Conservation (phyloP, 345 rosid species). For the Brassica juncea region DNA sequence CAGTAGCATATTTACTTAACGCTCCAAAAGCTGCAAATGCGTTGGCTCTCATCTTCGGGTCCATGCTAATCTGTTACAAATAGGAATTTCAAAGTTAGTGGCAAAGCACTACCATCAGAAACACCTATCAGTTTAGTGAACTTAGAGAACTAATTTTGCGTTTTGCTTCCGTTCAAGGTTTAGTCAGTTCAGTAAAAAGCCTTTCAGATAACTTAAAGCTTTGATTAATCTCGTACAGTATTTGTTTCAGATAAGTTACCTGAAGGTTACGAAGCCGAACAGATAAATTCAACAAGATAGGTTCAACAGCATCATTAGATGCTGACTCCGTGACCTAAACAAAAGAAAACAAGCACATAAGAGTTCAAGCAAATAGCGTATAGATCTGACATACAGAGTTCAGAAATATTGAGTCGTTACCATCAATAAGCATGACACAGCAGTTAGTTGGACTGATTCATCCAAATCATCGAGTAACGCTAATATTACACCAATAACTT, state of each 20-base stretch:
- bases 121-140: slow-evolving; percentile 12
- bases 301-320: slow-evolving; percentile 81
- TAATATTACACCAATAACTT: slow-evolving; percentile 83
- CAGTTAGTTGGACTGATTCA: slow-evolving; percentile 87
- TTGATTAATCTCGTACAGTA: not conserved
- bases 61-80: slow-evolving; percentile 63
- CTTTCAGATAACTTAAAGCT: not conserved
- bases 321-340: slow-evolving; percentile 78
- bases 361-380: slow-evolving; percentile 15
- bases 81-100: slow-evolving; percentile 16
- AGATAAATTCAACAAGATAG: slow-evolving; percentile 78
- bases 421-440: slow-evolving; percentile 84
- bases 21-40: slow-evolving; percentile 93
- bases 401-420: slow-evolving; percentile 33
- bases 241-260: slow-evolving; percentile 38
- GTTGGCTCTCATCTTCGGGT: slow-evolving; percentile 77
- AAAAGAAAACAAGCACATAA: slow-evolving; percentile 15
- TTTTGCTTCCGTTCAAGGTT: not conserved
- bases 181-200: not conserved
- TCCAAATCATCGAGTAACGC: slow-evolving; percentile 89
- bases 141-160: slow-evolving; percentile 3
- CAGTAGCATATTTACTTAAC: slow-evolving; percentile 71
- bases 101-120: slow-evolving; percentile 17
- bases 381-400: slow-evolving; percentile 10
- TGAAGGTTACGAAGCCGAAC: slow-evolving; percentile 89